phyloP scores from a whole-genome alignment of 2,329 filamentous ascomycete genomes.

The Chaetomium sp. region DNA sequence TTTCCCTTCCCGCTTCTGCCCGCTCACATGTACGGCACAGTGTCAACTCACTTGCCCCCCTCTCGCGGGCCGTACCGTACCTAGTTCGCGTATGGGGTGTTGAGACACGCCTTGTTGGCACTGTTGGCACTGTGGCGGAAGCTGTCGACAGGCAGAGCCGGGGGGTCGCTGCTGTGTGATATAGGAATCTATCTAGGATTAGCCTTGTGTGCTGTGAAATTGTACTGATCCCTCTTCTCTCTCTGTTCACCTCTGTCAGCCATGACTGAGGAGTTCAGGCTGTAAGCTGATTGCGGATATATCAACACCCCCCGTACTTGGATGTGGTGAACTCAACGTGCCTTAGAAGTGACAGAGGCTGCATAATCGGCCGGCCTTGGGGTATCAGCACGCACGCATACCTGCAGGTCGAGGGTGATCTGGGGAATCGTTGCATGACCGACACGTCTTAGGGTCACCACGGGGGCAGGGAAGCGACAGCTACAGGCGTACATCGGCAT shows the following conservation, averaged over 20 bases:
- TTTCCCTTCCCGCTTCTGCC: neutral
- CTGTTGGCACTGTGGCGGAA: conserved; percentile 2
- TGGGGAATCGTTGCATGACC: neutral
- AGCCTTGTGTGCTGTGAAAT: neutral
- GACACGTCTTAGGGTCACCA: neutral
- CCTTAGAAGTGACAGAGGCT: neutral
- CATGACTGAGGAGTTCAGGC: neutral
- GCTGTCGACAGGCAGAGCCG: neutral
- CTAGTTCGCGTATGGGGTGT: neutral
- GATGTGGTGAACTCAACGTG: neutral
- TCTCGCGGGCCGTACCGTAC: conserved; percentile 14
- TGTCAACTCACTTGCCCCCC: neutral
- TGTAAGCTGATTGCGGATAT: neutral
- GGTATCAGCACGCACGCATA: neutral
- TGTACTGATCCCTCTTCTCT: neutral
- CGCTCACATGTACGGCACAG: neutral
- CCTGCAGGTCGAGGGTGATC: neutral
- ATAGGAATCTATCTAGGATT: neutral
- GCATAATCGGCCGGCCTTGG: neutral
- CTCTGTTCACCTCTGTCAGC: neutral
- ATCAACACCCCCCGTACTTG: neutral
- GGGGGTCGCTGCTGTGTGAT: neutral
- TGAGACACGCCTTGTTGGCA: neutral
- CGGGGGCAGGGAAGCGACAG: neutral
- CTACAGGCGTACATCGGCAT: neutral